Evolutionary conservation across 129 eudicot species (phyloP), one percentile per base, ranked within the genome.

Genomic region (Flaveria robusta): DNA sequence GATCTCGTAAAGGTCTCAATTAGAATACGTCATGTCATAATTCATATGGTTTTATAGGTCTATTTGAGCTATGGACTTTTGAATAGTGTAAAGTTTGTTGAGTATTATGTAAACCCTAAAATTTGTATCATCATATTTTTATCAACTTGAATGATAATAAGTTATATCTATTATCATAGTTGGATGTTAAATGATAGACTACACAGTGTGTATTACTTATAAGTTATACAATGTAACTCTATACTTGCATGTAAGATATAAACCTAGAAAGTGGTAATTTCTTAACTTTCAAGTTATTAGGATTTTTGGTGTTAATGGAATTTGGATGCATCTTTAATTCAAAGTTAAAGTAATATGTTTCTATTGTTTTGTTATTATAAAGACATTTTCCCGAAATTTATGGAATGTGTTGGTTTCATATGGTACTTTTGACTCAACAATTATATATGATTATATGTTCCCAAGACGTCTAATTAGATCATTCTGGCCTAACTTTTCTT

Each of bases 361-460:
- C 62, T 19, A 54, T 54, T 18, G 24, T 51, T 18, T 51, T 16
- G 1, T 51, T 62, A 22, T 74, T 74, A 50, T 34, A 29, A 4
- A 47, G 66, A 9, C 55, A 50, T 7, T 37, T 76, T 31, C 42
- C 80, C 66, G 13, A 45, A 51, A 20, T 34, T 74, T 66, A 52
- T 22, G 74, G 81, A 76, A 51, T 50, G 43, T 39, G 81, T 76
- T 76, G 74, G 74, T 67, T 76, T 66, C 56, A 52, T 67, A 76
- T 42, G 69, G 26, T 42, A 74, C 78, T 22, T 55, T 52, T 72
- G 77, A 55, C 26, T 16, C 31, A 55, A 66, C 67, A 51, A 65
- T 58, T 23, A 58, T 23, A 76, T 14, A 54, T 43, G 47, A 43
- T 43, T 43, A 43, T 43, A 9, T 65, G 27, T 65, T 75, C 50